Evolutionary conservation across 2,329 filamentous ascomycete genomes (phyloP).

Genomic region (Biscogniauxia sp.): DNA sequence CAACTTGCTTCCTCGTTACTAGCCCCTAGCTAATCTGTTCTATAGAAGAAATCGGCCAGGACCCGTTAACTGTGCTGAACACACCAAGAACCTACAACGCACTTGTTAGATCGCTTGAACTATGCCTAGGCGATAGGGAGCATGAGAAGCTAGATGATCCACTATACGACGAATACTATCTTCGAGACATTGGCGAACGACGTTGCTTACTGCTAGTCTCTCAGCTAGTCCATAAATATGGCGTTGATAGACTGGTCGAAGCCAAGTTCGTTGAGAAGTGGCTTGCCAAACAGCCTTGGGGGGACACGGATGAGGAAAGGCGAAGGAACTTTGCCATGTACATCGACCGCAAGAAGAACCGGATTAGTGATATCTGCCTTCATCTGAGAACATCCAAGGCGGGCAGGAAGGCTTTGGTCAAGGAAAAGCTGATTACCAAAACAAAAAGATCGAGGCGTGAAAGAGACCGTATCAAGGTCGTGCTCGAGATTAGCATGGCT

Average conservation of each 20-base stretch:
- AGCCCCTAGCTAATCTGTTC: constrained; percentile 30
- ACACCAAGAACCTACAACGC: constrained; percentile 52
- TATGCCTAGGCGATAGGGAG: constrained; percentile 49
- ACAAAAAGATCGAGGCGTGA: constrained; percentile 23
- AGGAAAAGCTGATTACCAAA: constrained; percentile 45
- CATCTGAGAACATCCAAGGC: constrained; percentile 46
- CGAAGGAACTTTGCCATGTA: constrained; percentile 53
- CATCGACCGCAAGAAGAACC: constrained; percentile 49
- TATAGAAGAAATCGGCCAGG: constrained; percentile 30
- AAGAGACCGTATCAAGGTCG: constrained; percentile 34
- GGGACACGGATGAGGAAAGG: constrained; percentile 48
- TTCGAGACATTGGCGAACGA: constrained; percentile 61
- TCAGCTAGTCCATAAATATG: constrained; percentile 59
- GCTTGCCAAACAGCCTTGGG: constrained; percentile 73
- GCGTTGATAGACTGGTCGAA: constrained; percentile 55
- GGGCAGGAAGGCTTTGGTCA: constrained; percentile 52
- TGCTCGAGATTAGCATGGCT: constrained; percentile 35
- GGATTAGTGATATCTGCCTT: constrained; percentile 51
- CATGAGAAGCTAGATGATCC: constrained; percentile 52
- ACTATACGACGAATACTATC: constrained; percentile 60
- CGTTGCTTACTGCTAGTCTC: constrained; percentile 57
- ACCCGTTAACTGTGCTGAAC: constrained; percentile 47
- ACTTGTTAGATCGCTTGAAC: constrained; percentile 58
- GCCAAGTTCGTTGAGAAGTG: constrained; percentile 69
- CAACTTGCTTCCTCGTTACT: constrained; percentile 16